Evolutionary conservation across 2,329 filamentous ascomycete species (phyloP), one percentile per base, ranked within the genome.

Genomic region (Fusarium guadeloupense): DNA sequence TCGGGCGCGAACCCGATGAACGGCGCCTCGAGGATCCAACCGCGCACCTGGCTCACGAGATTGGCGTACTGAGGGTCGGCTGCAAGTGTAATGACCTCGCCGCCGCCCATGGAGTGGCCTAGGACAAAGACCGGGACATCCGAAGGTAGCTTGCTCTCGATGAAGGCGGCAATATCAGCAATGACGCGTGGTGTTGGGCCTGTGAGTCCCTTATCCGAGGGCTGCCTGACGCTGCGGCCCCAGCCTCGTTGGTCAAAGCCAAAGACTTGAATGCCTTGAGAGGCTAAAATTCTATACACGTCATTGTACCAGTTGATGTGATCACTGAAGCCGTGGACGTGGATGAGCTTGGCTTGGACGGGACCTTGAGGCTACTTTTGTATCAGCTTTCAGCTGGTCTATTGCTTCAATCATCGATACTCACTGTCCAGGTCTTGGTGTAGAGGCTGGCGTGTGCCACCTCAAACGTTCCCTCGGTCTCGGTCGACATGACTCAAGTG

Each of bases 81-180:
- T 20, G 83, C 82, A 19, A 89, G 74, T 37, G 85, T 87, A 9
- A 96, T 78, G 6, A 88, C 84, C 75, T 96, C 84, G 20, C 87
- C 91, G 55, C 93, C 93, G 64, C 93, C 93, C 92, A 97, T 97
- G 19, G 89, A 93, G 76, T 97, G 92, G 47, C 93, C 93, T 80
- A 95, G 87, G 17, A 97, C 82, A 76, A 97, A 97, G 14, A 96
- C 72, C 0, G 92, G 92, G 30, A 80, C 77, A 5, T 75, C 69
- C 20, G 75, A 74, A 9, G 82, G 82, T 6, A 88, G 77, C 60
- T 89, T 83, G 26, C 80, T 78, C 55, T 81, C 81, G 64, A 95
- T 81, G 73, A 97, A 92, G 37, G 88, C 87, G 10, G 87, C 90
- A 49, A 97, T 87, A 74, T 97, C 93, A 54, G 84, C 81, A 38